Evolutionary conservation across 2,329 filamentous ascomycete species (phyloP).

Genomic region (Beauveria asiatica): DNA sequence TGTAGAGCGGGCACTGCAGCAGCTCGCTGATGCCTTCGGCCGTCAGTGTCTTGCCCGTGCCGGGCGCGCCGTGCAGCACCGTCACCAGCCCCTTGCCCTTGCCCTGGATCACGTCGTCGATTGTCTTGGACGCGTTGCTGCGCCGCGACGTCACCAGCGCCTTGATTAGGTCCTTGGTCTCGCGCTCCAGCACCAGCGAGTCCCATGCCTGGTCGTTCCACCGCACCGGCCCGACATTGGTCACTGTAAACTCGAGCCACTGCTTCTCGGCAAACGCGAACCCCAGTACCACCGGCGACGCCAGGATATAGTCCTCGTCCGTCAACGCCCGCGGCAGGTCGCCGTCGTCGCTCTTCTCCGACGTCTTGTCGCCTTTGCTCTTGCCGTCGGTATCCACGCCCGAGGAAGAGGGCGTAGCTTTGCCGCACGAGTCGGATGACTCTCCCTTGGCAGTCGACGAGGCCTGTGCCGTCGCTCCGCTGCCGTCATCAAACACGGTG

Average conservation of each 20-base stretch:
- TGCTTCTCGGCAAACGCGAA: conserved; percentile 84
- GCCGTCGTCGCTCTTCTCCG: conserved; percentile 12
- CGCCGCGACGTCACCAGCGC: conserved; percentile 79
- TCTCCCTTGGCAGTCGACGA: conserved; percentile 12
- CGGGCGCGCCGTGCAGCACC: conserved; percentile 77
- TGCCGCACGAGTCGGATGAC: conserved; percentile 6
- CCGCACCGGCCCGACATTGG: conserved; percentile 67
- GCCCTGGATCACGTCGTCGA: conserved; percentile 74
- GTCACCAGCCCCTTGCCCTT: conserved; percentile 79
- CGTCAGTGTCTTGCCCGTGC: conserved; percentile 82
- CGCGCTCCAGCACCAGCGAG: conserved; percentile 62
- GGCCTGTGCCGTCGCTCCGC: conserved; percentile 10
- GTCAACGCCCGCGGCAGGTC: conserved; percentile 48
- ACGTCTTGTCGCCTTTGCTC: conserved; percentile 13
- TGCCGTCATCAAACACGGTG: conserved; percentile 40
- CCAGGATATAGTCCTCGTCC: conserved; percentile 76
- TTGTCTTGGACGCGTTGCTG: conserved; percentile 70
- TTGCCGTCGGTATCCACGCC: background rate
- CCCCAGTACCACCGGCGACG: conserved; percentile 75
- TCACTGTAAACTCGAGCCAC: conserved; percentile 83
- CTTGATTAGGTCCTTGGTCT: conserved; percentile 56
- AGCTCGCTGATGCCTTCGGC: conserved; percentile 81
- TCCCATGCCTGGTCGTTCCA: conserved; percentile 82
- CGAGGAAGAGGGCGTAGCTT: conserved; percentile 1
- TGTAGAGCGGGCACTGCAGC: conserved; percentile 73